These are phyloP conservation scores for Colletotrichum spinosum DNA, from an alignment of 2,329 filamentous ascomycete genomes.

Conservation along the genomic window DNA sequence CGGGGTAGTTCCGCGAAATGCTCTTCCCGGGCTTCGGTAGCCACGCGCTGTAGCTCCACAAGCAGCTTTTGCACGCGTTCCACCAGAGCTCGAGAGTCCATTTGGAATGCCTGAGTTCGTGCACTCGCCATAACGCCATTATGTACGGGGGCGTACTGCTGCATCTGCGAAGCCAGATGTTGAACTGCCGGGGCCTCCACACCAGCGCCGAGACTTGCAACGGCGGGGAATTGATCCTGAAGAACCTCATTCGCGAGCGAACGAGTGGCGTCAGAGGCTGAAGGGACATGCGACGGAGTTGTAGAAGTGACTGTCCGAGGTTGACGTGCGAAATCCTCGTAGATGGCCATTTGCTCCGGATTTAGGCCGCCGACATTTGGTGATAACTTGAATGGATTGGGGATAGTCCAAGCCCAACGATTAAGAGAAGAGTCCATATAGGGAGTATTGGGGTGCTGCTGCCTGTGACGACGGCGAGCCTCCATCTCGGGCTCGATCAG, in stretches of 20 bases:
- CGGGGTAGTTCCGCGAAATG: constrained; percentile 71
- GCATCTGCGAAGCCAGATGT: constrained; percentile 64
- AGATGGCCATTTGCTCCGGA: constrained; percentile 92
- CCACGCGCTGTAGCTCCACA: constrained; percentile 66
- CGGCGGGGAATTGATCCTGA: constrained; percentile 69
- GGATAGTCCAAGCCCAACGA: constrained; percentile 93
- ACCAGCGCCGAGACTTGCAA: constrained; percentile 69
- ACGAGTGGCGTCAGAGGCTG: constrained; percentile 70
- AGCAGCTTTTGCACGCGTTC: constrained; percentile 70
- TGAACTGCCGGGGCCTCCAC: constrained; percentile 67
- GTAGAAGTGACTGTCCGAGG: constrained; percentile 72
- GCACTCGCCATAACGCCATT: constrained; percentile 59
- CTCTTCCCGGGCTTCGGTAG: constrained; percentile 65
- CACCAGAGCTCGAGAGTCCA: constrained; percentile 64
- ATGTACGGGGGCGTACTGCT: constrained; percentile 67
- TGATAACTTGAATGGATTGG: constrained; percentile 90
- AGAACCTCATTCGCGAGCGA: constrained; percentile 73
- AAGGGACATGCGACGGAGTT: constrained; percentile 66
- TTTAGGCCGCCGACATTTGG: constrained; percentile 79
- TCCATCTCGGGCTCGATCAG: constrained; percentile 87
- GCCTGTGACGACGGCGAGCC: constrained; percentile 79
- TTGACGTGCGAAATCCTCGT: constrained; percentile 94
- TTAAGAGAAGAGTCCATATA: constrained; percentile 87
- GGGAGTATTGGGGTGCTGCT: constrained; percentile 81
- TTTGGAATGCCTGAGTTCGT: constrained; percentile 58